Evolutionary conservation across 163 green algal species (phyloP), one percentile per base, ranked within the genome.

Genomic region (Scenedesmus sp.): DNA sequence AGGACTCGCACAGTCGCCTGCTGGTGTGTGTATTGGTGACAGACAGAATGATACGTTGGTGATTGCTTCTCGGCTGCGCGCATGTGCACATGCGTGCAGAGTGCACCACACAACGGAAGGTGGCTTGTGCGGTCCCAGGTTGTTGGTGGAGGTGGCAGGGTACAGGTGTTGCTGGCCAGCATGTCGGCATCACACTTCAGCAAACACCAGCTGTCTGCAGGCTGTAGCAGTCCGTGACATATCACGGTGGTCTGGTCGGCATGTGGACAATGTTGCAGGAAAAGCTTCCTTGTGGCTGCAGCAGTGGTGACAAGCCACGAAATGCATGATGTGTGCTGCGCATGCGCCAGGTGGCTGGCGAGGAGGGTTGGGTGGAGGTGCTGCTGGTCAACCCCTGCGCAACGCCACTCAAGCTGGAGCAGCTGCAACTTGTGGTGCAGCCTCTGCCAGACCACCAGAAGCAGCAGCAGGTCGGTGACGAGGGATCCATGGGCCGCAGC

Each of bases 161-260:
- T 98, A 53, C 95, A 98, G 84, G 92, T 98, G 26, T 85, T 94
- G 43, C 93, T 98, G 49, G 84, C 79, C 82, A 98, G 98, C 91
- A 95, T 95, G 0, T 91, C 95, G 1, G 61, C 93, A 5, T 85
- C 96, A n/a, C 84, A 88, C 26, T 87, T 98, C 46, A 89, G 93
- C 91, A 91, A 97, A 43, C 89, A 94, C 43, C 43, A 61, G 4
- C 12, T 94, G 51, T n/a, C n/a, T n/a, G n/a, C n/a, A n/a, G n/a
- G n/a, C n/a, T n/a, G n/a, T n/a, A n/a, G n/a, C n/a, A n/a, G n/a
- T n/a, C n/a, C n/a, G n/a, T n/a, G n/a, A n/a, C n/a, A n/a, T n/a
- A n/a, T n/a, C n/a, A n/a, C n/a, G n/a, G n/a, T n/a, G n/a, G n/a
- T n/a, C n/a, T n/a, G n/a, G n/a, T n/a, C n/a, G n/a, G n/a, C n/a